A percentile compares a stretch with the other conserved stretches of the same genome.
Conservation (phyloP, 2,329 filamentous ascomycete genomes). For the Trichoderma sp. region DNA sequence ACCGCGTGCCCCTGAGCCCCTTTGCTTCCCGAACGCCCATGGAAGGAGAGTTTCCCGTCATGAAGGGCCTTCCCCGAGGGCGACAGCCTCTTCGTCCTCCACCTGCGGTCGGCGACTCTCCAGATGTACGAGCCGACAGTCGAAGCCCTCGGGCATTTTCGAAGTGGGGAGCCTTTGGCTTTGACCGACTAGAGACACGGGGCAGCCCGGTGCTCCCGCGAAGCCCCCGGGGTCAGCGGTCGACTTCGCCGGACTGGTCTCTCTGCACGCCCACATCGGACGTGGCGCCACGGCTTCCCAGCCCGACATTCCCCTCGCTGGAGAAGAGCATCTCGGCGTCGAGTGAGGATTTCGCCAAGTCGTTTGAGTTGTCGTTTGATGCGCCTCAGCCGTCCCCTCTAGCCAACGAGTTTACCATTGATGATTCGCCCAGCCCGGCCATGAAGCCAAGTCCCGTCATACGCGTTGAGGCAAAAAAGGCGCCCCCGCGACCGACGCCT, state of each 20-base stretch:
- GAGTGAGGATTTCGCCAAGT: constrained; percentile 38
- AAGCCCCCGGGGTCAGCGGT: constrained; percentile 32
- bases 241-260: constrained; percentile 26
- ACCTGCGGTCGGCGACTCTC: constrained; percentile 22
- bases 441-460: constrained; percentile 27
- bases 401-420: constrained; percentile 36
- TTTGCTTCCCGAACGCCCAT: constrained; percentile 35
- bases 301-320: constrained; percentile 43
- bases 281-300: constrained; percentile 40
- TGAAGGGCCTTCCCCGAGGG: constrained; percentile 43
- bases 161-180: constrained; percentile 28
- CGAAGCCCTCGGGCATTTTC: constrained; percentile 27
- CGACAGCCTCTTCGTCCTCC: constrained; percentile 34
- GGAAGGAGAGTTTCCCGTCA: constrained; percentile 41
- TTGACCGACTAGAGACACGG: constrained; percentile 37
- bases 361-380: constrained; percentile 38
- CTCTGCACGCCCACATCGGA: constrained; percentile 37
- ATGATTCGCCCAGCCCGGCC: constrained; percentile 16
- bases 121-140: background rate
- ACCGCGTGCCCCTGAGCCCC: constrained; percentile 35
- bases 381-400: constrained; percentile 36
- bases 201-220: constrained; percentile 44
- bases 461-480: constrained; percentile 40
- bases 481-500: constrained; percentile 40
- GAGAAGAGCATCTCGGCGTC: constrained; percentile 41